Evolutionary conservation across 1,284 basidiomycete species (phyloP), one percentile per base, ranked within the genome.

Genomic region (Omphalotus olearius): DNA sequence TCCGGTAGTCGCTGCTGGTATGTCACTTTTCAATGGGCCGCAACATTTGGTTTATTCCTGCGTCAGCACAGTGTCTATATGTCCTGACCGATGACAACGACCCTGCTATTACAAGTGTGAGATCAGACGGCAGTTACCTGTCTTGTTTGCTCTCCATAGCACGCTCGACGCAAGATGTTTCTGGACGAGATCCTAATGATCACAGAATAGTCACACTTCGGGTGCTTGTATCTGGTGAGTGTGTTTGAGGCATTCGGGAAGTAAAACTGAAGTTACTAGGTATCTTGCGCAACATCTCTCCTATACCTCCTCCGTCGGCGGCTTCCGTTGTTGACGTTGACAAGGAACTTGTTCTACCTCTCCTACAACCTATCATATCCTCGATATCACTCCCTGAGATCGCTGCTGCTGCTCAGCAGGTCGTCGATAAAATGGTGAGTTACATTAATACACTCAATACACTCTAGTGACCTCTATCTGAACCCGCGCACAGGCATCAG

Each of bases 61-160:
- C 28, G 37, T 18, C 65, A 91, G 93, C 91, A 0, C 93, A 96
- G 64, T 92, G 91, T 58, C 73, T 96, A 13, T 96, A 94, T 66
- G 88, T 94, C 47, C 73, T 96, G 14, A 91, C 92, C 0, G 91
- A 94, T 62, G 93, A 95, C 64, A 96, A 96, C 59, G 71, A 69
- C 16, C 78, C 84, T 13, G 82, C 84, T 36, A 82, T 83, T 50
- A 65, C 77, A 14, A 80, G 83, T 50, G 65, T 94, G 13, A 76
- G 82, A 18, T 67, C 75, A 26, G 76, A 88, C 61, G 77, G 78
- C 6, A 72, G 74, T 1, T 88, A 88, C 59, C 73, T 85, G 41
- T 74, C 83, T 36, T 87, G 85, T 56, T 78, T 96, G 18, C 71
- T 93, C 40, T 78, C 83, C 18, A 82, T 94, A 44, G 78, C 80